Evolutionary conservation across 768 basidiomycete species (phyloP), one percentile per base, ranked within the genome.

Genomic region (Melanogaster broomeanus): DNA sequence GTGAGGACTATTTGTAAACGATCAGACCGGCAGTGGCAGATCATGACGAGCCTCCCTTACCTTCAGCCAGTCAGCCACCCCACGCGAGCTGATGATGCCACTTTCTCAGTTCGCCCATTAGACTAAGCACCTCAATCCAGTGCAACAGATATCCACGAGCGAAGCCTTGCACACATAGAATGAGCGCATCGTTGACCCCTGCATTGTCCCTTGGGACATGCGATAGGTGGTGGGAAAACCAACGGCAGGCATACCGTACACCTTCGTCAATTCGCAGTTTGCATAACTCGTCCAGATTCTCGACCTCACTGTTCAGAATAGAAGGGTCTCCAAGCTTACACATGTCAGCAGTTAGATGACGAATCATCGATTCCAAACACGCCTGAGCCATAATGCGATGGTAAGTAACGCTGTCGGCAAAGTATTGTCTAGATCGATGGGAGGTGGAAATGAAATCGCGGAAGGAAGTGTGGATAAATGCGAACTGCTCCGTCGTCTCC

Each of bases 381-480:
- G 43, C 44, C 22, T 43, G 51, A 19, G 55, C 60, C 19, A 61
- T 39, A 40, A 40, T 40, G 16, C 41, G 18, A 31, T 61, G 60
- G 39, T 58, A 61, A 28, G 24, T 25, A 19, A 25, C 8, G 21
- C 52, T 22, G 13, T 61, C 52, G 27, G 52, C 45, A 24, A 58
- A 61, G 46, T 52, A 61, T 39, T 45, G 45, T 39, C 18, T 42
- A 35, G 60, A 61, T 52, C 60, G 60, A 19, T 38, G 34, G 2
- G 49, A 9, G 21, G 34, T 44, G 11, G 60, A 51, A 47, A 61
- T 52, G 48, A 61, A 61, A 30, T 61, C 60, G 15, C 60, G 55
- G 35, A 61, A 61, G 13, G 60, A 61, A 11, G 59, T 61, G 30
- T 61, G 60, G n/a, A 39, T 61, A 61, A 27, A 61, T 39, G 25